Evolutionary conservation across 2,329 filamentous ascomycete genomes (phyloP), one percentile per base, ranked within the genome.

Genomic region (Emmonsiellopsis sp.): DNA sequence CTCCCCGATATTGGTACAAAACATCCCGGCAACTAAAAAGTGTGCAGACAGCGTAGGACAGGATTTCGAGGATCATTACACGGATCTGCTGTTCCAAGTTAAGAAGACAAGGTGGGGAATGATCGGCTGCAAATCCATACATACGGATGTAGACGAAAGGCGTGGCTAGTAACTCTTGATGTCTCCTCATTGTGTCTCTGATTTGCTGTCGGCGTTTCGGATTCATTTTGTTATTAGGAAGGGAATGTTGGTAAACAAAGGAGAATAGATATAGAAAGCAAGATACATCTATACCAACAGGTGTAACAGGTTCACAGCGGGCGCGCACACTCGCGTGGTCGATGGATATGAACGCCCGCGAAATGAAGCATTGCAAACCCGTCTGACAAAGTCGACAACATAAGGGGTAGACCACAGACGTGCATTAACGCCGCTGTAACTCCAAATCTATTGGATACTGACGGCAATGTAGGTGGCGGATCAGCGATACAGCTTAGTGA

Each of bases 271-370:
- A 13, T 42, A 42, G 38, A 11, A 32, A 49, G 46, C 26, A 49
- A 38, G n/a, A 30, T 26, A 26, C 20, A 49, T 49, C 16, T 30
- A 6, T 15, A 30, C 30, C 16, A 13, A 20, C 7, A 30, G 10
- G 46, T 49, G 46, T 49, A 49, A 49, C 46, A 7, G 26, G 46
- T 49, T 49, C 46, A 40, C 15, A 49, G 32, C 16, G 34, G 32
- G 46, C 38, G 46, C 34, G 38, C 34, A 30, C 34, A 26, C 30
- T 38, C 46, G 38, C 46, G 46, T 49, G 46, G 46, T 38, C 30
- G 34, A 11, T 38, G 15, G 20, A 30, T 49, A 13, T 40, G 20
- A 26, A 26, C 20, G 46, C 7, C n/a, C 26, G 10, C 26, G 16
- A 42, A 8, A 42, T 13, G 40, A 15, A 42, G 35, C 35, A 42